Percentiles rank a stretch among this genome's conserved stretches.
Conservation (phyloP, 1,284 basidiomycete genomes). For the Stereum hirsutum region DNA sequence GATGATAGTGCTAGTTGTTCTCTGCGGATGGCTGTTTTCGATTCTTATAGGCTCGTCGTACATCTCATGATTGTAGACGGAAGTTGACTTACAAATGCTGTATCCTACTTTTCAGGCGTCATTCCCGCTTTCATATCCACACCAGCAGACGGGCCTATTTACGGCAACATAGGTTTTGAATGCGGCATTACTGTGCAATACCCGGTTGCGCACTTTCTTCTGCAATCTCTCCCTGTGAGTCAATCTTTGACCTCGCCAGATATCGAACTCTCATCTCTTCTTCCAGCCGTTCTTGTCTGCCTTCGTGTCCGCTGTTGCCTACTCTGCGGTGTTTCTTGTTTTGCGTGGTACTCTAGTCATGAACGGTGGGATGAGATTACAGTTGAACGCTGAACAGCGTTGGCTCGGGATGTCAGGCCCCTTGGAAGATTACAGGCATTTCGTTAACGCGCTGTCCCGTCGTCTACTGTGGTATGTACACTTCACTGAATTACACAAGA, state of each 20-base stretch:
- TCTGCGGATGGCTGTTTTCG: neutral
- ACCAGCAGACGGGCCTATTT: slow-evolving; percentile 25
- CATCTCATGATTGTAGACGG: no score
- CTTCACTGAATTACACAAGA: slow-evolving; percentile 4
- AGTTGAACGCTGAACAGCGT: slow-evolving; percentile 34
- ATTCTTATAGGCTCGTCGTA: no score
- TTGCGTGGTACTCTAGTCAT: slow-evolving; percentile 41
- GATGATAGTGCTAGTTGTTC: slow-evolving; percentile 24
- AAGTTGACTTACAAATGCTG: no score
- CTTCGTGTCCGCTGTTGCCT: slow-evolving; percentile 43
- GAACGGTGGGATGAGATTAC: slow-evolving; percentile 35
- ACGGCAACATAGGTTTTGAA: slow-evolving; percentile 40
- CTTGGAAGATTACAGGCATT: slow-evolving; percentile 43
- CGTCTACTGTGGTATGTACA: slow-evolving; percentile 57
- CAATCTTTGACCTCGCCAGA: neutral
- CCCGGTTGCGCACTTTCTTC: slow-evolving; percentile 33
- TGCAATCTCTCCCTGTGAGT: slow-evolving; percentile 52
- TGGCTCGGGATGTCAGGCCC: slow-evolving; percentile 26
- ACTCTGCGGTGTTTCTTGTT: slow-evolving; percentile 46
- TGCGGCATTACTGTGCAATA: slow-evolving; percentile 41
- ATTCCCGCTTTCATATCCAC: slow-evolving; percentile 28
- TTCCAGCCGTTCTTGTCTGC: slow-evolving; percentile 47
- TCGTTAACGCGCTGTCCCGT: slow-evolving; percentile 46
- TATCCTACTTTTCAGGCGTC: slow-evolving; percentile 27
- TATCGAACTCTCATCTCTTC: neutral